phyloP scores from a whole-genome alignment of 805 yeast genomes.

The Lipomyces orientalis region DNA sequence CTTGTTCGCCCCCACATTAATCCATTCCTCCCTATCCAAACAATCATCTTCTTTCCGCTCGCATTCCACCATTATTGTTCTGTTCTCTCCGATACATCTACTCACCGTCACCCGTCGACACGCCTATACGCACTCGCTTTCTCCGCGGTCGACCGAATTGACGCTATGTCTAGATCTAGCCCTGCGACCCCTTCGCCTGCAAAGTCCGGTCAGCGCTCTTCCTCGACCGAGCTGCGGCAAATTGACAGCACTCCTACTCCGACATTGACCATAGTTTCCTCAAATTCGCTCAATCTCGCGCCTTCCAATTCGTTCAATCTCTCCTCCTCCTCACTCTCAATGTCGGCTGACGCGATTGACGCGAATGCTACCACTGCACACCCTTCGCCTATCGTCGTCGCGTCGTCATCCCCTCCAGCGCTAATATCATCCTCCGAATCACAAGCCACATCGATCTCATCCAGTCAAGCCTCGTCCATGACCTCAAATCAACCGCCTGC shows the following conservation, averaged over 20 bases:
- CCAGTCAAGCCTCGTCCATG: slow-evolving; percentile 3
- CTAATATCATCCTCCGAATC: background rate
- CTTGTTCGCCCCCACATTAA: background rate
- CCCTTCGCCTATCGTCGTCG: background rate
- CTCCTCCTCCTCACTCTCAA: background rate
- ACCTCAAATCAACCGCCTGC: background rate
- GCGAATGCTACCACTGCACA: background rate
- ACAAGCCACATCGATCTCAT: background rate
- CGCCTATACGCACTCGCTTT: background rate
- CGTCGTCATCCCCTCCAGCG: background rate
- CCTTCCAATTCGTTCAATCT: background rate
- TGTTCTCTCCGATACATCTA: background rate
- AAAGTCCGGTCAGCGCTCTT: background rate
- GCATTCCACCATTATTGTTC: background rate
- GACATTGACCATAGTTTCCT: background rate
- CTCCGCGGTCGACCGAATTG: background rate
- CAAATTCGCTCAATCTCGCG: background rate
- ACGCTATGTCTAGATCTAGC: background rate
- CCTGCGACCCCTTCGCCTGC: background rate
- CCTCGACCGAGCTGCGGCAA: background rate
- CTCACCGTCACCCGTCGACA: background rate
- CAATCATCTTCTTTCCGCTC: background rate
- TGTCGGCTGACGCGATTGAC: background rate
- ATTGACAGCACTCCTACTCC: background rate
- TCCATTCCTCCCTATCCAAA: background rate